A percentile compares a stretch with the other conserved stretches of the same genome.
Evolutionary conservation across 2,329 filamentous ascomycete genomes (phyloP).

Genomic region (Ophiocordyceps robertsii): DNA sequence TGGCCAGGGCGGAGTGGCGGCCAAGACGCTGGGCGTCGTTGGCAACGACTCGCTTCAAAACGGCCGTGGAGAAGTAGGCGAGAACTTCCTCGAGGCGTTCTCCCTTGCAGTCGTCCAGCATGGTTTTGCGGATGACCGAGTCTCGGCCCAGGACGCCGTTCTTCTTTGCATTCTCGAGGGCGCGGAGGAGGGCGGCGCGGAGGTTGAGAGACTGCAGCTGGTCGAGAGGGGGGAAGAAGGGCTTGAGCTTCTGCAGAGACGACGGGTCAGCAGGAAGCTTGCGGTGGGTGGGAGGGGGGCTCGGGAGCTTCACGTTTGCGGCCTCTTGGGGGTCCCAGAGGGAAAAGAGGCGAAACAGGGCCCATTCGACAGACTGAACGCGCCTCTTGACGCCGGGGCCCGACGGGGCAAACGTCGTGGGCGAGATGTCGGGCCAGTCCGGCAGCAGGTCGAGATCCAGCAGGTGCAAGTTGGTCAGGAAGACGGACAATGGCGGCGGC

Average conservation of each 20-base stretch:
- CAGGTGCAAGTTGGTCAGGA: constrained; percentile 73
- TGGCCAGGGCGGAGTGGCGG: constrained; percentile 32
- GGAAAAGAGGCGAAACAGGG: constrained; percentile 73
- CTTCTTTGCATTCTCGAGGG: constrained; percentile 77
- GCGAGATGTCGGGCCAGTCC: constrained; percentile 70
- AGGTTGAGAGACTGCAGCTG: constrained; percentile 85
- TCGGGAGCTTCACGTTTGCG: constrained; percentile 41
- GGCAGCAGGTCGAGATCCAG: constrained; percentile 62
- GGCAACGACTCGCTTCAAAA: constrained; percentile 56
- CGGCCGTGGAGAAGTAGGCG: constrained; percentile 68
- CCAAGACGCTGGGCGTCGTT: constrained; percentile 23
- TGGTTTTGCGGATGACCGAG: constrained; percentile 73
- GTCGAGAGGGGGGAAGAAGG: constrained; percentile 83
- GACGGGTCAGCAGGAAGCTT: neutral
- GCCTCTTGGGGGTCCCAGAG: constrained; percentile 72
- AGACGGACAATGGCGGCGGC: constrained; percentile 24
- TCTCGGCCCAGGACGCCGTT: constrained; percentile 71
- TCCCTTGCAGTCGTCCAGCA: constrained; percentile 92
- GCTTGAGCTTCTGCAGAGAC: constrained; percentile 58
- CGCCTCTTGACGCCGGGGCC: constrained; percentile 60
- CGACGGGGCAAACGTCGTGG: constrained; percentile 50
- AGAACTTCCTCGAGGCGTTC: constrained; percentile 82
- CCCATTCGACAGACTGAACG: constrained; percentile 77
- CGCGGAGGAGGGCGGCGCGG: constrained; percentile 68
- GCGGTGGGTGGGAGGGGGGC: neutral